A percentile compares a stretch with the other conserved stretches of the same genome.
phyloP scores from a whole-genome alignment of 1,284 basidiomycete species.

The Ustilago tritici region DNA sequence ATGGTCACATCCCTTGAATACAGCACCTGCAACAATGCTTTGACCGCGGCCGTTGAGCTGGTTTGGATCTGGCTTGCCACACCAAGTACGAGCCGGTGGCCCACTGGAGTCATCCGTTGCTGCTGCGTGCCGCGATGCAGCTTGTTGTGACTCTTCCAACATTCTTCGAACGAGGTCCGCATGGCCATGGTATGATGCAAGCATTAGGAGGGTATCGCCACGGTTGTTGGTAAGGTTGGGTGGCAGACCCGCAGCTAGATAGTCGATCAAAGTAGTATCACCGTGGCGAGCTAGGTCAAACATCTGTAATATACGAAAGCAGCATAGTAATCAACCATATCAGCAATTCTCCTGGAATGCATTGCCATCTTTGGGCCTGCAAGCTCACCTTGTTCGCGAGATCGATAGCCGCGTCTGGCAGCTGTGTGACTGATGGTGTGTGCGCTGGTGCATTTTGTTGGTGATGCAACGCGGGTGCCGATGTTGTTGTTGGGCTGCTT shows the following conservation, averaged over 20 bases:
- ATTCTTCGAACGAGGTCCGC: conserved; percentile 75
- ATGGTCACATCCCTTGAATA: conserved; percentile 79
- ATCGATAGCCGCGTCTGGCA: conserved; percentile 42
- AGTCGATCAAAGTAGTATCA: conserved; percentile 71
- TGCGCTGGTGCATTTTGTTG: conserved; percentile 7
- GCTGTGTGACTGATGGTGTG: conserved; percentile 23
- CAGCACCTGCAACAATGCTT: conserved; percentile 83
- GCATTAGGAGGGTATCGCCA: conserved; percentile 77
- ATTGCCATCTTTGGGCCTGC: background rate
- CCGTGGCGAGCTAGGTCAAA: conserved; percentile 81
- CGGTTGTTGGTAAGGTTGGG: conserved; percentile 79
- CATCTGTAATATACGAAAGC: conserved; percentile 70
- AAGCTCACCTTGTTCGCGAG: conserved; percentile 39
- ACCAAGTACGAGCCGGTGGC: conserved; percentile 11
- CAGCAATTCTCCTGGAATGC: background rate
- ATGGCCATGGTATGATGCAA: conserved; percentile 83
- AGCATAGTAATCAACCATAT: background rate
- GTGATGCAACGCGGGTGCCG: background rate
- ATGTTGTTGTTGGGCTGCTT: background rate
- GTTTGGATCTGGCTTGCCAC: conserved; percentile 51
- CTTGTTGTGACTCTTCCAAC: conserved; percentile 23
- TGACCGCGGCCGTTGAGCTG: conserved; percentile 81
- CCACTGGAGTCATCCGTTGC: background rate
- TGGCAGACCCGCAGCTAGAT: conserved; percentile 80
- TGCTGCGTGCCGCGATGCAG: conserved; percentile 3